Evolutionary conservation across 305 asterid species (phyloP), one percentile per base, ranked within the genome.

Genomic region (Striga hermonthica): DNA sequence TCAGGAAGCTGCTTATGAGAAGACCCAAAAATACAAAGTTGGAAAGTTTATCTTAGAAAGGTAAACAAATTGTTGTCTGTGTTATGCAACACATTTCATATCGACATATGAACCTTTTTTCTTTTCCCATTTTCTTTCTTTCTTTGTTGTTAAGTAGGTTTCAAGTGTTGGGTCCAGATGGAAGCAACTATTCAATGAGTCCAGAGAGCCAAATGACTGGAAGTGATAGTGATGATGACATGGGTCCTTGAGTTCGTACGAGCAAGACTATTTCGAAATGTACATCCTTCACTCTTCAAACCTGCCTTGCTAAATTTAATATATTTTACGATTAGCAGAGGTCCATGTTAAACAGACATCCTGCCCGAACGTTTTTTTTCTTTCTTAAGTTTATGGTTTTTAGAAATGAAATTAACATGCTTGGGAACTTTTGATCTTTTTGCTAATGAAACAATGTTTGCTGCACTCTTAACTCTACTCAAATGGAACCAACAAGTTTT

Each of bases 31-130:
- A 71, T 91, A 89, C 79, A 89, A 89, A 82, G 90, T 85, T 70
- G 96, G 98, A 56, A 91, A 84, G 64, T 85, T 62, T 69, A 89
- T 91, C 69, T 82, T 91, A 10, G 98, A 91, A 82, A 89, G 98
- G 98, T 91, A 81, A 72, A 11, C 57, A 49, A 6, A 45, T 16
- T 39, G 49, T 39, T 40, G 37, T 40, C 57, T 50, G 16, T 38
- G 57, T 48, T 54, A 3, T 40, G 62, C 62, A 43, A 9, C 49
- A 61, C 43, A 43, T 48, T 45, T 11, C 22, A 5, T 41, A 36
- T 65, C 16, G 41, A 57, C 14, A 28, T 7, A 50, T 50, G 16
- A 7, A 5, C 57, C 34, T 50, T 10, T 12, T 34, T 50, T 10
- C 4, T 34, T 50, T 22, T 22, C 2, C 31, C 31, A 22, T 22